These are phyloP conservation scores for Pelargonium australe DNA, from an alignment of 441 rosid species.

Conservation along the genomic window DNA sequence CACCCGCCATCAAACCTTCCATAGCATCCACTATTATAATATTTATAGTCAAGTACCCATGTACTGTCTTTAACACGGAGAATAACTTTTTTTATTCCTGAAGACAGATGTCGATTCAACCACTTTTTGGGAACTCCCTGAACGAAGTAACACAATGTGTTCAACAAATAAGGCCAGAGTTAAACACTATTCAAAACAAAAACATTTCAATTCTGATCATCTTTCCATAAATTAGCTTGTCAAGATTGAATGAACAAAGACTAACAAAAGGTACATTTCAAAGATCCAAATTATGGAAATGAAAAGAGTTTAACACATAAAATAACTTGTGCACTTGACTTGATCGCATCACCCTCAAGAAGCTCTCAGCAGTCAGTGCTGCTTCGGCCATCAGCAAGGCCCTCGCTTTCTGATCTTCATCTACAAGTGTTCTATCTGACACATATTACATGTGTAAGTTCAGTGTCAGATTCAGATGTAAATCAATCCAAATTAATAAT, in stretches of 20 bases:
- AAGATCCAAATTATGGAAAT: background rate
- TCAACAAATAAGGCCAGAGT: background rate
- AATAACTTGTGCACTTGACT: background rate
- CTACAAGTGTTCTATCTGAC: background rate
- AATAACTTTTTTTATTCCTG: background rate
- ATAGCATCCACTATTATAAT: background rate
- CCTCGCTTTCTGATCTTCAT: conserved; percentile 3
- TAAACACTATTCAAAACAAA: background rate
- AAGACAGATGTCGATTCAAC: background rate
- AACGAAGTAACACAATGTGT: background rate
- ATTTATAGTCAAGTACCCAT: background rate
- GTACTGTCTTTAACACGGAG: background rate
- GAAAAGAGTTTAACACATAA: background rate
- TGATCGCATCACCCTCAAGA: conserved; percentile 1
- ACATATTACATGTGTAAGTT: background rate
- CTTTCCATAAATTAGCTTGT: background rate
- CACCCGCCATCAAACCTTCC: background rate
- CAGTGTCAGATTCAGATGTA: background rate
- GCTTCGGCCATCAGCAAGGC: background rate
- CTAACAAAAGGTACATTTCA: background rate
- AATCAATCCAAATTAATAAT: background rate
- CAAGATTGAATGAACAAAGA: background rate
- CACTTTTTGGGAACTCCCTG: background rate
- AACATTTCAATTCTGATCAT: background rate
- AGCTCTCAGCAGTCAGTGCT: background rate